These are phyloP conservation scores for Daldinia grandis DNA, from an alignment of 495 filamentous ascomycete genomes.

Conservation along the genomic window DNA sequence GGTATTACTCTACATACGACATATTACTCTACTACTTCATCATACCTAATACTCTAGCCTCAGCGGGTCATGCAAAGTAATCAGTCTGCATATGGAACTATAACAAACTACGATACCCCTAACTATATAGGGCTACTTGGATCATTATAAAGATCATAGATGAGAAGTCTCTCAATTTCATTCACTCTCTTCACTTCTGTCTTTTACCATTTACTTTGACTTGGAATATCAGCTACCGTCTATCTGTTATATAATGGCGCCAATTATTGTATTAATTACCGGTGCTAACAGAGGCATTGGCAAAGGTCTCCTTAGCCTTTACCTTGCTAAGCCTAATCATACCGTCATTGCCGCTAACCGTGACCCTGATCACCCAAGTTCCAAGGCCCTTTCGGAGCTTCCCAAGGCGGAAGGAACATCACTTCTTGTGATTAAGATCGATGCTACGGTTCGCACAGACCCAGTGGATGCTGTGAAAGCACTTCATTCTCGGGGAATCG, in stretches of 20 bases:
- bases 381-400: constrained; percentile 16
- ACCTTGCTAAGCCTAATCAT: constrained; percentile 27
- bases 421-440: constrained; percentile 25
- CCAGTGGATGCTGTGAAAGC: constrained; percentile 6
- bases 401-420: constrained; percentile 21
- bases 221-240: no score
- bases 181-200: neutral
- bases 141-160: neutral
- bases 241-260: constrained; percentile 1
- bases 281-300: constrained; percentile 37
- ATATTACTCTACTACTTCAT: no score
- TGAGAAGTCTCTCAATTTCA: neutral
- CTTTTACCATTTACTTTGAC: neutral
- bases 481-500: constrained; percentile 11
- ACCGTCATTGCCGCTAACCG: constrained; percentile 36
- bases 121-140: neutral
- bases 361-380: constrained; percentile 16
- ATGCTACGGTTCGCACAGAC: constrained; percentile 8
- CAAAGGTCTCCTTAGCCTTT: constrained; percentile 29
- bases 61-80: neutral
- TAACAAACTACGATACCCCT: neutral
- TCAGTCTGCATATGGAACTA: neutral
- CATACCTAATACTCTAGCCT: neutral
- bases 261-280: constrained; percentile 27
- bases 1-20: no score